Conservation (phyloP, 805 yeast species). For the Blastobotrys terrestris region DNA sequence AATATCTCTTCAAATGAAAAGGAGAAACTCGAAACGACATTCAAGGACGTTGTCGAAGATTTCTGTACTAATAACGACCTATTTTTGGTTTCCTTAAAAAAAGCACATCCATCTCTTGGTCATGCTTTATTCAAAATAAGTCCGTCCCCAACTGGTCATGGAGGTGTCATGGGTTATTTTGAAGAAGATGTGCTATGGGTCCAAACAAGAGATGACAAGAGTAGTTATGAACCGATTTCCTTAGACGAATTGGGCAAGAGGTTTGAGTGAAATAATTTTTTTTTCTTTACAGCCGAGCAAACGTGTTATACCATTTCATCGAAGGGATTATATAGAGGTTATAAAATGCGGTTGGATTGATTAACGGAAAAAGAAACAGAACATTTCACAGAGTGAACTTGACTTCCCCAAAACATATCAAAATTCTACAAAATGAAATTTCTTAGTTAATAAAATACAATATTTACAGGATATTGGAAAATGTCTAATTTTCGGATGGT, state of each 20-base stretch:
- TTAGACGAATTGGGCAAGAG: not conserved
- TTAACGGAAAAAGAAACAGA: no score
- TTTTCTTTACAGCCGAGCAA: no score
- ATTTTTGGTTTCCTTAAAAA: constrained; percentile 34
- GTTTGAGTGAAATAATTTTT: not conserved
- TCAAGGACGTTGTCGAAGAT: constrained; percentile 60
- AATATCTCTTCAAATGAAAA: not conserved
- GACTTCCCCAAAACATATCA: no score
- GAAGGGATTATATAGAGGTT: no score
- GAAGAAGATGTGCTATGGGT: constrained; percentile 63
- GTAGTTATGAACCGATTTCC: constrained; percentile 37
- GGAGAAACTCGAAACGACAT: constrained; percentile 29
- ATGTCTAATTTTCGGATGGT: not conserved
- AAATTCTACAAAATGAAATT: no score
- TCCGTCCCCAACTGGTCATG: constrained; percentile 29
- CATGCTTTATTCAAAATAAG: constrained; percentile 40
- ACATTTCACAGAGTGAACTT: no score
- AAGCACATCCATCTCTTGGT: constrained; percentile 36
- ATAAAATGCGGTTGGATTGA: no score
- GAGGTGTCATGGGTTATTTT: constrained; percentile 41
- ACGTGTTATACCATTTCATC: no score
- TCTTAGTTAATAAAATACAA: not conserved
- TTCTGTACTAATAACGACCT: constrained; percentile 50
- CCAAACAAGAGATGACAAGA: constrained; percentile 20
- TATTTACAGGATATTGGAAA: constrained; percentile 1